Evolutionary conservation across 139 green algal species (phyloP), one percentile per base, ranked within the genome.

Genomic region (Picochlorum sp.): DNA sequence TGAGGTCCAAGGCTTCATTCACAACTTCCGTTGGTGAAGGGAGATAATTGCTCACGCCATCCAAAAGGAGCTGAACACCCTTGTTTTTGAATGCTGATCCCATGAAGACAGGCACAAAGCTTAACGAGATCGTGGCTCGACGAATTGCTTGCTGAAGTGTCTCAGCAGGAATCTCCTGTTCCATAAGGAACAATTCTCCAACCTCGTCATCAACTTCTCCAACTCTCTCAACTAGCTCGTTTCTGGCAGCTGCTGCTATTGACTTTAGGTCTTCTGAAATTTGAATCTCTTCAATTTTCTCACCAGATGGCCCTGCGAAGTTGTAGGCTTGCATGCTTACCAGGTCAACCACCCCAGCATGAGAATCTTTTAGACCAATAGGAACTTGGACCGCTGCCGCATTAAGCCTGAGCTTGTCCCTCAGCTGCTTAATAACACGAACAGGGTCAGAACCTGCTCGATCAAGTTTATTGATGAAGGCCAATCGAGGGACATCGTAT

Each of bases 391-490:
- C 81, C 0, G 90, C 80, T 8, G 88, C 86, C 13, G 73, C 85
- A 45, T 96, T 95, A 3, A 95, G 77, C 32, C 74, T 72, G 14
- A 98, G 86, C 72, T 94, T 95, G 5, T 85, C 80, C 29, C 80
- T 67, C 37, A 88, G 72, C 65, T 82, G 73, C 5, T 68, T 64
- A 13, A 94, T 77, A 16, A 96, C 91, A 33, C 81, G 86, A 65
- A 68, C 92, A 6, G 92, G 92, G 57, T 95, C 85, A 16, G 91
- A 80, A 5, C 79, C 76, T 33, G 68, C 56, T n/a, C 89, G 71
- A 68, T 96, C 89, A 3, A 85, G 67, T 77, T 97, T 96, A 86
- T 96, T 96, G 59, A 97, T 81, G 69, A 96, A 97, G 45, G 83
- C 78, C 7, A 97, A 65, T 24, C 89, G 81, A 0, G 89, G 90